Conservation (phyloP, 768 basidiomycete genomes). For the Lentinus brumalis region DNA sequence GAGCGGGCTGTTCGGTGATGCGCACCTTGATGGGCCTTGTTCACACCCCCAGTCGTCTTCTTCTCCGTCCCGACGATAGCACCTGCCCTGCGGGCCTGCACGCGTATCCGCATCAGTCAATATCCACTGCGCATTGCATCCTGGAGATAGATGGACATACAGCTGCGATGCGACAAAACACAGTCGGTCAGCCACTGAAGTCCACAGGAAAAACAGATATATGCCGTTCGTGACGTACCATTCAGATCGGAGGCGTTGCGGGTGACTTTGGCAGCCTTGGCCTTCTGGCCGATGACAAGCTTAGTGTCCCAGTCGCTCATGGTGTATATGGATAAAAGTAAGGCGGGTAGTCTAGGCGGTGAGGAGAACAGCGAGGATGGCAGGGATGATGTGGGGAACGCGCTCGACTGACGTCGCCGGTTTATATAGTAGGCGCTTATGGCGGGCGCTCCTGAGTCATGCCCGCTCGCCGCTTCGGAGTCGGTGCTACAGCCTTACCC, state of each 20-base stretch:
- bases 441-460: slow-evolving; percentile 26
- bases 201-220: background rate
- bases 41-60: slow-evolving; percentile 65
- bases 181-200: background rate
- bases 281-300: slow-evolving; percentile 71
- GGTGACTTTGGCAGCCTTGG: slow-evolving; percentile 61
- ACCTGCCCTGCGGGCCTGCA: slow-evolving; percentile 73
- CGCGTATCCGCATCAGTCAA: slow-evolving; percentile 9
- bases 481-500: slow-evolving; percentile 1
- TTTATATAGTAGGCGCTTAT: slow-evolving; percentile 25
- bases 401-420: slow-evolving; percentile 16
- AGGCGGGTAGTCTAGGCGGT: slow-evolving; percentile 1
- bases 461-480: background rate
- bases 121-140: background rate
- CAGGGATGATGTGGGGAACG: slow-evolving; percentile 21
- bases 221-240: slow-evolving; percentile 34
- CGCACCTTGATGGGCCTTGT: slow-evolving; percentile 78
- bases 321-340: slow-evolving; percentile 5
- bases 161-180: slow-evolving; percentile 40
- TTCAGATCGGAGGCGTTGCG: slow-evolving; percentile 63
- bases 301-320: slow-evolving; percentile 71
- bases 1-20: slow-evolving; percentile 9
- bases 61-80: slow-evolving; percentile 84
- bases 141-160: slow-evolving; percentile 41
- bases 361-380: slow-evolving; percentile 5